A percentile compares a stretch with the other conserved stretches of the same genome.
phyloP scores from a whole-genome alignment of 1,284 basidiomycete genomes.

The Cerioporus squamosus region DNA sequence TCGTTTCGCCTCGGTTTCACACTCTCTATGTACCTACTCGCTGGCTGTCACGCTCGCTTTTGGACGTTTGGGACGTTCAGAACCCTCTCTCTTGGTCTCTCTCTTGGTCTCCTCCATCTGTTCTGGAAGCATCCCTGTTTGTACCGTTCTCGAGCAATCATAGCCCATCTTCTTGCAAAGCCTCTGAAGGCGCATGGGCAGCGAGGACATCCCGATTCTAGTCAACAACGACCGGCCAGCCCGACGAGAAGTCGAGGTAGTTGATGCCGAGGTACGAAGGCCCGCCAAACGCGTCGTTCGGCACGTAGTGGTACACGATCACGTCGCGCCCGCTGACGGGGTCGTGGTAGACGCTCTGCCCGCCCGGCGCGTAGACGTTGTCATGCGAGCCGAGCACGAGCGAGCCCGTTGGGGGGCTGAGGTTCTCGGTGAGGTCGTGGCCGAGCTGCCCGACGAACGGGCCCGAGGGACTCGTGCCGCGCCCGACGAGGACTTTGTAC shows the following conservation, averaged over 20 bases:
- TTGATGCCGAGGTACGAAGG: slow-evolving; percentile 15
- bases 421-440: slow-evolving; percentile 24
- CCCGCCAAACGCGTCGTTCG: slow-evolving; percentile 6
- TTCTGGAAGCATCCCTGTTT: too few species aligned
- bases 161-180: too few species aligned
- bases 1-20: too few species aligned
- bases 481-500: slow-evolving; percentile 34
- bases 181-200: too few species aligned
- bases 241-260: slow-evolving; percentile 11
- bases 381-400: slow-evolving; percentile 38
- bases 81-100: too few species aligned
- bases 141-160: too few species aligned
- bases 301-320: slow-evolving; percentile 22
- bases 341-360: slow-evolving; percentile 22
- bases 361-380: slow-evolving; percentile 40
- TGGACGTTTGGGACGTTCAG: too few species aligned
- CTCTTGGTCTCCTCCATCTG: too few species aligned
- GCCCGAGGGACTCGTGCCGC: slow-evolving; percentile 29
- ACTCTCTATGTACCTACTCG: too few species aligned
- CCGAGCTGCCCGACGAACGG: slow-evolving; percentile 35
- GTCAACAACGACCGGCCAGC: slow-evolving; percentile 5
- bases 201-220: too few species aligned
- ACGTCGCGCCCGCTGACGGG: slow-evolving; percentile 18
- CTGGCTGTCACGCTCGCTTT: too few species aligned
- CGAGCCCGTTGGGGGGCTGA: slow-evolving; percentile 24